Conservation (phyloP, 176 grass and related monocot genomes). For the Oryza coarctata region DNA sequence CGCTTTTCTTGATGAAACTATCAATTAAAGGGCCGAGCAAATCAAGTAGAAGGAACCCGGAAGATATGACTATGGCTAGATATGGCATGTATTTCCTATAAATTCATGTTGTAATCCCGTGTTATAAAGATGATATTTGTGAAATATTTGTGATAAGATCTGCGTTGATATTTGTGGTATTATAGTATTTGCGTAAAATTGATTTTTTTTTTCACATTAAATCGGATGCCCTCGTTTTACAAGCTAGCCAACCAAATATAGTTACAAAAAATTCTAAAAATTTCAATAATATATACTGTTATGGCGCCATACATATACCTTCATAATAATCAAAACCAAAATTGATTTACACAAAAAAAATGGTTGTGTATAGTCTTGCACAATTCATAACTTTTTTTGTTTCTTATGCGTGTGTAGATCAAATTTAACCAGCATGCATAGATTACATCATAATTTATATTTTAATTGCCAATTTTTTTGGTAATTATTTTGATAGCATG, state of each 20-base stretch:
- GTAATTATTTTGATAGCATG: background rate
- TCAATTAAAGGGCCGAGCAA: background rate
- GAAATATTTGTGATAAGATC: background rate
- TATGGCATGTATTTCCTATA: background rate
- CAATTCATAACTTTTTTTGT: no score
- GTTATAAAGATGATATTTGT: background rate
- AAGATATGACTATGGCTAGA: background rate
- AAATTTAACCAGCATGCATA: no score
- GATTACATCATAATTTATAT: no score
- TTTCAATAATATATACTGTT: background rate
- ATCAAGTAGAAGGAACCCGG: no score
- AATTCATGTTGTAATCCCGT: background rate
- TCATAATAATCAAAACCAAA: background rate
- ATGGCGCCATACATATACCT: background rate
- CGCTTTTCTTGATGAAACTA: background rate
- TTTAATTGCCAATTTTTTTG: background rate
- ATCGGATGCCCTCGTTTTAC: background rate
- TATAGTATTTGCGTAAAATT: background rate
- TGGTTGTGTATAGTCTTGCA: background rate
- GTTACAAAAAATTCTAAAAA: background rate
- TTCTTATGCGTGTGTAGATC: no score
- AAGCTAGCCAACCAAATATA: background rate
- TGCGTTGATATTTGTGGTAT: background rate
- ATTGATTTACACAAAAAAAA: background rate
- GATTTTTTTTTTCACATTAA: background rate